Conservation (phyloP, 139 green algal genomes). For the Chlorella sorokiniana region DNA sequence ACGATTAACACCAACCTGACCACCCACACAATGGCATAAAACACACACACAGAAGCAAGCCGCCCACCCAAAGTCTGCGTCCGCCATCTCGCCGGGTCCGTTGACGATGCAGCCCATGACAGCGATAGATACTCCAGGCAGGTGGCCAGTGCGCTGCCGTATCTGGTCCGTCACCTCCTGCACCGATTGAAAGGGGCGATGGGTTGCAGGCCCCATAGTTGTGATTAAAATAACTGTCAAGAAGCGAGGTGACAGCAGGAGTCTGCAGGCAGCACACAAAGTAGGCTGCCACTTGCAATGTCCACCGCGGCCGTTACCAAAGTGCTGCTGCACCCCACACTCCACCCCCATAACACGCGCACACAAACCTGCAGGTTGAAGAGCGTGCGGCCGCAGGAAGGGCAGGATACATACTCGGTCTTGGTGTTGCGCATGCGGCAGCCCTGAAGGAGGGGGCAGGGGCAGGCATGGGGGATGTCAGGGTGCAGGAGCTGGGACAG, state of each 20-base stretch:
- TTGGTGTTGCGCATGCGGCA: slow-evolving; percentile 98
- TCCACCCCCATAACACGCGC: too few species aligned
- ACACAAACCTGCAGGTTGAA: slow-evolving; percentile 94
- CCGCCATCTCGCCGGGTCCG: slow-evolving; percentile 98
- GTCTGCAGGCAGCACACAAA: background rate
- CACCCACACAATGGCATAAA: background rate
- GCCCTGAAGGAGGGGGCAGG: slow-evolving; percentile 62
- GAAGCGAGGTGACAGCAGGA: too few species aligned
- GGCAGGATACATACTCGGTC: slow-evolving; percentile 98
- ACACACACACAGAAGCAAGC: background rate
- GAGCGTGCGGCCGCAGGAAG: slow-evolving; percentile 95
- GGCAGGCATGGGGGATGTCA: background rate
- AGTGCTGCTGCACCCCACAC: too few species aligned
- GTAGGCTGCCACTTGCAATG: too few species aligned
- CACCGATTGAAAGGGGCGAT: background rate
- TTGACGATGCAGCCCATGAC: slow-evolving; percentile 99
- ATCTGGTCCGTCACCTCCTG: slow-evolving; percentile 98
- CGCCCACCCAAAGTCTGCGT: slow-evolving; percentile 92
- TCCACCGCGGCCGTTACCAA: too few species aligned
- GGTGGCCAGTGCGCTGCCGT: slow-evolving; percentile 87
- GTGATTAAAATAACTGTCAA: too few species aligned
- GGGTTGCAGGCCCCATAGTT: background rate
- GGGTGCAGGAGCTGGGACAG: background rate
- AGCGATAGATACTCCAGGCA: slow-evolving; percentile 95
- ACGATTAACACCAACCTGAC: background rate